Conservation (phyloP, 164 flowering plant species). For the Amborella trichopoda region DNA sequence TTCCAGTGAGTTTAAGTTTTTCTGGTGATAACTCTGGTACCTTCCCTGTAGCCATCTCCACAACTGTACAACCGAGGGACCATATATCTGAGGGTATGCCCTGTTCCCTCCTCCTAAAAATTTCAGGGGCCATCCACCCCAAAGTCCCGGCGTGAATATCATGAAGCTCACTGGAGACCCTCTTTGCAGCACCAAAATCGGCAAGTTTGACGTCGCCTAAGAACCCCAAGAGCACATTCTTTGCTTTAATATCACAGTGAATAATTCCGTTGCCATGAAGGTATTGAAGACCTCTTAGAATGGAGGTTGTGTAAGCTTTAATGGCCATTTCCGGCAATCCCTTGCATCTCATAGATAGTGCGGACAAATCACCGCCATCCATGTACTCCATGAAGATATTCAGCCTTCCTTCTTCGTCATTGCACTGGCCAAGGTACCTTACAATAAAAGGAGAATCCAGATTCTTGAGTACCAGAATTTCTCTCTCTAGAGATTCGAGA, state of each 20-base stretch:
- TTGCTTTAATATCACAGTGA: constrained; percentile 76
- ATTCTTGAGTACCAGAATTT: constrained; percentile 29
- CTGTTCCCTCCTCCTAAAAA: constrained; percentile 61
- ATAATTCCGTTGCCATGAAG: constrained; percentile 47
- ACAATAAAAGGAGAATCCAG: constrained; percentile 33
- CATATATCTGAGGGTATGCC: constrained; percentile 63
- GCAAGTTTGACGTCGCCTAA: constrained; percentile 43
- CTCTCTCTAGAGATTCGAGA: constrained; percentile 45
- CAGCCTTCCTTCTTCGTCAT: constrained; percentile 22
- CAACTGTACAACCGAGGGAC: constrained; percentile 73
- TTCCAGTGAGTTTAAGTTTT: no score
- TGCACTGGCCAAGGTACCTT: constrained; percentile 33
- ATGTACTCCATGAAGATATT: constrained; percentile 62
- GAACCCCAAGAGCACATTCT: constrained; percentile 40
- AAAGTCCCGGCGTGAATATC: constrained; percentile 49
- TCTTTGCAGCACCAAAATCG: constrained; percentile 70
- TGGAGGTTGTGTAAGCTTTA: constrained; percentile 15
- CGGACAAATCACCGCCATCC: constrained; percentile 41
- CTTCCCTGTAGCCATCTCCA: constrained; percentile 59
- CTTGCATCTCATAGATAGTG: constrained; percentile 21
- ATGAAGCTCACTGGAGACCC: constrained; percentile 6
- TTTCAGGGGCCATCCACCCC: constrained; percentile 87
- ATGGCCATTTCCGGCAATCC: constrained; percentile 29
- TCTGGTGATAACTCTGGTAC: constrained; percentile 39
- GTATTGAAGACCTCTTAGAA: constrained; percentile 43